These are phyloP conservation scores for Tagetes patula DNA, from an alignment of 129 eudicot species.

Conservation along the genomic window DNA sequence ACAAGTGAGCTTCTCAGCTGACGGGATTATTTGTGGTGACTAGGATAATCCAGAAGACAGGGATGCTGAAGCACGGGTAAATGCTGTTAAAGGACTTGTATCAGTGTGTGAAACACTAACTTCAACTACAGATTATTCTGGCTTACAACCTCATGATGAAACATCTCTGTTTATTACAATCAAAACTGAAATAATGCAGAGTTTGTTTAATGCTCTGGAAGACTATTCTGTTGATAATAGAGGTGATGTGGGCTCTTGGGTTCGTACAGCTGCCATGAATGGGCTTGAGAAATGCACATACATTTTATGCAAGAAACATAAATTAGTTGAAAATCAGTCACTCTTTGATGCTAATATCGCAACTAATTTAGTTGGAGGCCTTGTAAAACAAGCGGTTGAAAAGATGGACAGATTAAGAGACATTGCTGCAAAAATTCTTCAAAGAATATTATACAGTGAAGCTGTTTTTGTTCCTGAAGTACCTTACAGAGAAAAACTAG, in stretches of 20 bases:
- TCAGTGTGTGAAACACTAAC: conserved; percentile 80
- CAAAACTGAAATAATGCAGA: conserved; percentile 73
- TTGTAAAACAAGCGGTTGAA: conserved; percentile 89
- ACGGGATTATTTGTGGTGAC: conserved; percentile 18
- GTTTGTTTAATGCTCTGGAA: conserved; percentile 77
- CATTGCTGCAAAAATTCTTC: conserved; percentile 79
- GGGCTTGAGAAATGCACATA: conserved; percentile 85
- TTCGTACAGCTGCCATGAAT: conserved; percentile 92
- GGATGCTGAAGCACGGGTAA: conserved; percentile 95
- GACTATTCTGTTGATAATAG: conserved; percentile 97
- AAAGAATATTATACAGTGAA: conserved; percentile 64
- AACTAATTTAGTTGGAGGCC: conserved; percentile 63
- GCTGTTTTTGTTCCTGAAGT: conserved; percentile 58
- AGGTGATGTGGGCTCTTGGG: conserved; percentile 99
- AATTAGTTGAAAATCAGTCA: conserved; percentile 27
- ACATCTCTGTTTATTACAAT: conserved; percentile 47
- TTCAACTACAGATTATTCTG: conserved; percentile 35
- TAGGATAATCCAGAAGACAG: conserved; percentile 94
- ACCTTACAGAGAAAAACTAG: conserved; percentile 61
- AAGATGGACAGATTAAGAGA: conserved; percentile 96
- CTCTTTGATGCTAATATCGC: conserved; percentile 72
- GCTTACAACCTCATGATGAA: conserved; percentile 37
- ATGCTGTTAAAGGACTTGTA: conserved; percentile 86
- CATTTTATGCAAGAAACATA: conserved; percentile 60
- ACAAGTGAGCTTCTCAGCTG: conserved; percentile 13